Base-by-base conservation (phyloP, 140 eudicot genomes). In the Cichorium intybus region DNA sequence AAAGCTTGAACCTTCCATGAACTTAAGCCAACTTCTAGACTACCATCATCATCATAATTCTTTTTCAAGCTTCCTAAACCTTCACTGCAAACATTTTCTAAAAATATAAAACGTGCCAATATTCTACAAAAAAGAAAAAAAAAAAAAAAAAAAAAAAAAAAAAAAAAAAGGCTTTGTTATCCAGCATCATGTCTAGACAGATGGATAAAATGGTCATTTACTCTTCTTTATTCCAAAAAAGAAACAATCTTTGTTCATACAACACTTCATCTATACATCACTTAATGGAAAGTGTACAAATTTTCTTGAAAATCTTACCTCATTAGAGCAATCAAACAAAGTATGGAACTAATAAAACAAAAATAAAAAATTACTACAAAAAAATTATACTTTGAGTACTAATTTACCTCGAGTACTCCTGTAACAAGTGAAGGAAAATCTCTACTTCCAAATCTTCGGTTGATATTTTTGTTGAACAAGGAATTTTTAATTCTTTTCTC, bases 361-460 rank as follows among this genome's bases (percentile, higher is more conserved):
- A 15, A 62, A 69, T 9, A 3, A 17, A 11, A 48, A 56, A 4
- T 7, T 12, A 29, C n/a, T 15, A 24, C 11, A 41, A 3, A 37
- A 5, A 50, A 61, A 56, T 24, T 26, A 43, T 22, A 21, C 24
- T 22, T 47, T 39, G 22, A 47, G 21, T 12, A 55, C 53, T 58
- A 67, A 22, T 28, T 21, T 81, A 92, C 99, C 96, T 79, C 23
- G 99, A 83, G 60, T 81, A 88, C 24, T 88, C 95, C 72, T 83
- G 87, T 73, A 88, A 57, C 54, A 92, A 81, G 78, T 92, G 95
- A 75, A 92, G 91, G 51, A 88, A 92, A 49, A 92, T 85, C 83
- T 92, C 99, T 12, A 77, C 79, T 82, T 92, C 99, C 66, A 92
- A 82, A 64, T 88, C 99, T 76, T 85, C 99, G 6, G 99, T 83